Base-by-base conservation (phyloP, 176 grass and related monocot species). In the Puccinellia tenuiflora region DNA sequence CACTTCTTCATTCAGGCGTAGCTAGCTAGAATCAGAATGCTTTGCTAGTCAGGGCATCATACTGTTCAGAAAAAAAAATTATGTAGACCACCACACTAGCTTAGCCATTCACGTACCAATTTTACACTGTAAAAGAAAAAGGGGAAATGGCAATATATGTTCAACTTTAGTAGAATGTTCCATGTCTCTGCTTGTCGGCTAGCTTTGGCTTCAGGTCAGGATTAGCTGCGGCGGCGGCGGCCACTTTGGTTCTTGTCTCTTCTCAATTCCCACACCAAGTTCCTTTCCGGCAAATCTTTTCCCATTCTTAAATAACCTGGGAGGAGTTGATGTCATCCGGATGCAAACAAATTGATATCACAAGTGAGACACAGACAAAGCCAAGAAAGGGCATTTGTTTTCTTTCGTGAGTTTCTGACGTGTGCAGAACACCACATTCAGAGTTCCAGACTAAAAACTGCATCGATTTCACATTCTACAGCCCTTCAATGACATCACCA, bases 1-100 rank as follows among this genome's bases (percentile, higher is more conserved):
- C 57, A 79, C 15, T 81, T 81, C 79, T 83, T 83, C 69, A 75
- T 95, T 9, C 86, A 80, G 72, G 83, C 83, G 30, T 89, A 83
- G 79, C n/a, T n/a, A n/a, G n/a, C 40, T 77, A 15, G 65, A 31
- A 60, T 71, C 42, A 43, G 3, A 37, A 1, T 13, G 63, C 60
- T 48, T 31, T 57, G n/a, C 37, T 70, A 84, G 68, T 21, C 34
- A 35, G 75, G 54, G 75, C 65, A 59, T 78, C 61, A 78, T 43
- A 21, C 17, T 64, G n/a, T 52, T 62, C 60, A 45, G 34, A 65
- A 73, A 45, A 15, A n/a, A 30, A 73, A 20, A 8, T 43, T 72
- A 35, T 78, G 42, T 63, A 62, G 73, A 31, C 68, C 54, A 82
- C n/a, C 65, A 73, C 42, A 60, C 39, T 47, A 83, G 53, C 15